phyloP scores from a whole-genome alignment of 1,284 basidiomycete genomes.

The Exobasidium rhododendri region DNA sequence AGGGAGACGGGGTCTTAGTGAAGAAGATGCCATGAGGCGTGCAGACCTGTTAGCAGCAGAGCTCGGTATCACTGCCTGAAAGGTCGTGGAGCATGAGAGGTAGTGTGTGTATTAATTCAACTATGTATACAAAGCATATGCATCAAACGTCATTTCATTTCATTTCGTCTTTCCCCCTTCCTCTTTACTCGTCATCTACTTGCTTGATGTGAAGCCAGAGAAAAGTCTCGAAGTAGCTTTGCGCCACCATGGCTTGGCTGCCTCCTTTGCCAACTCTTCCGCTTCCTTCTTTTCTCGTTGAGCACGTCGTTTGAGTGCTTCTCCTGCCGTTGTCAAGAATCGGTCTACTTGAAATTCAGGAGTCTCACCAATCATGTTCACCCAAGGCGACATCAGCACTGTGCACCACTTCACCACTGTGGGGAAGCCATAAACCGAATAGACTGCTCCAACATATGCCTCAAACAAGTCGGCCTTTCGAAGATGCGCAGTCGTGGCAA shows the following conservation, averaged over 20 bases:
- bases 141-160: too few relatives aligned
- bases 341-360: background rate
- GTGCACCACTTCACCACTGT: background rate
- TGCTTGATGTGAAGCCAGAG: background rate
- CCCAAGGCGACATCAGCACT: background rate
- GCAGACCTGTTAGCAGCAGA: slow-evolving; percentile 18
- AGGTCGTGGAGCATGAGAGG: background rate
- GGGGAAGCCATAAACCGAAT: slow-evolving; percentile 3
- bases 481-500: background rate
- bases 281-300: background rate
- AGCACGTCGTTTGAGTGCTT: background rate
- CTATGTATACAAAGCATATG: background rate
- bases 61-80: slow-evolving; percentile 15
- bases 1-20: slow-evolving; percentile 53
- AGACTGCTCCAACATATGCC: slow-evolving; percentile 9
- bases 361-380: background rate
- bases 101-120: background rate
- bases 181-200: too few relatives aligned
- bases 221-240: background rate
- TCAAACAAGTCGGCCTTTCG: slow-evolving; percentile 8
- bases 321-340: background rate
- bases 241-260: background rate
- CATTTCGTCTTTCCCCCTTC: too few relatives aligned
- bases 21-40: slow-evolving; percentile 18
- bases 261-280: background rate